Base-by-base conservation (phyloP, 768 basidiomycete genomes). In the Amanita phalloides region DNA sequence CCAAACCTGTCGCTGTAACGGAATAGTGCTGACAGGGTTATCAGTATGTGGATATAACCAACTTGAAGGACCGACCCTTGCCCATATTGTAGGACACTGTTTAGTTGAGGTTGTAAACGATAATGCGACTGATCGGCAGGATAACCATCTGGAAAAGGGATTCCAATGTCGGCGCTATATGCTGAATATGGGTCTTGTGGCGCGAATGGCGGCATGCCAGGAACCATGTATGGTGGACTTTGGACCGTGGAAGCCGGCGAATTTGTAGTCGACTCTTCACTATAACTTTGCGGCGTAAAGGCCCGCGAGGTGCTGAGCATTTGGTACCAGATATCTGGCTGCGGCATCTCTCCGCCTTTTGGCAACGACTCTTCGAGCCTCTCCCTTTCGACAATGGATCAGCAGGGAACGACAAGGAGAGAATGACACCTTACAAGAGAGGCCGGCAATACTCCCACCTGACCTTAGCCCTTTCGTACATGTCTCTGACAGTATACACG, bases 401-500 rank as follows among this genome's bases (percentile, higher is more conserved):
- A 36, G 28, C 26, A 20, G 33, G 51, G 43, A n/a, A 43, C 5
- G 13, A 23, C 17, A 9, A n/a, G 42, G 4, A 13, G 38, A 9
- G 20, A 32, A 26, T 23, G 17, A 10, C 23, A 28, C 7, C 72
- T 58, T 48, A 75, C 74, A 73, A 44, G 21, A 67, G 56, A 3
- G 55, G 49, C 1, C 54, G 47, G 13, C 58, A 59, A 57, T 59
- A 62, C n/a, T 71, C 55, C 74, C 74, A 71, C 26, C 66, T 62
- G 13, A 48, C 55, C 48, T 62, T 53, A 1, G 60, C 58, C 51
- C 55, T 60, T 62, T 77, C 68, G 25, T 84, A 66, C 6, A 70
- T 65, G 3, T 65, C 60, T 38, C 79, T 61, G 39, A 79, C 70
- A n/a, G 66, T 62, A 14, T 66, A 62, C 6, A 72, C 62, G 53